These are phyloP conservation scores for Canavalia gladiata DNA, from an alignment of 306 rosid species.

Conservation along the genomic window DNA sequence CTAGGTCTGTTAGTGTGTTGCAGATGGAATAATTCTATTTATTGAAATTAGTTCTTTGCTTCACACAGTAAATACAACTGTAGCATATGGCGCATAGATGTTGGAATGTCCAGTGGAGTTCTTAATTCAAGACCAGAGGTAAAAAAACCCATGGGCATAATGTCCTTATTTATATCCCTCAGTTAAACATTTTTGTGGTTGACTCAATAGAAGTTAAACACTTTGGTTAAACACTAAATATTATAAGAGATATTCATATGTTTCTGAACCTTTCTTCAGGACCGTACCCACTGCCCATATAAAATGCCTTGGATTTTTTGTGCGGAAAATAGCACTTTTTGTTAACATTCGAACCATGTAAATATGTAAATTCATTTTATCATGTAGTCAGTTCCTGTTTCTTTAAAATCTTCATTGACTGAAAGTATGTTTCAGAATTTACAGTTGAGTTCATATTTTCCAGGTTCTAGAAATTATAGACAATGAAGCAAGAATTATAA, in stretches of 20 bases:
- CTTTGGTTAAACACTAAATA: conserved; percentile 24
- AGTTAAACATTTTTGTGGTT: neutral
- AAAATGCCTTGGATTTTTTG: conserved; percentile 13
- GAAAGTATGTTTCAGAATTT: conserved; percentile 28
- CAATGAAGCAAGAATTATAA: conserved; percentile 73
- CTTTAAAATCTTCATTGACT: conserved; percentile 7
- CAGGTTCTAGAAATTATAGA: conserved; percentile 89
- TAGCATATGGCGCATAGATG: conserved; percentile 97
- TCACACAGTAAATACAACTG: conserved; percentile 83
- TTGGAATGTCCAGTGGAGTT: conserved; percentile 99
- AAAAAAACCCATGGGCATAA: conserved; percentile 31
- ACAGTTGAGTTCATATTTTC: conserved; percentile 35
- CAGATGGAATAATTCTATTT: conserved; percentile 18
- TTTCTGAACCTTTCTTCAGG: neutral
- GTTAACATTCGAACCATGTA: neutral
- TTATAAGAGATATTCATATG: neutral
- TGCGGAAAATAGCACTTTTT: neutral
- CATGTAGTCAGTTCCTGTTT: neutral
- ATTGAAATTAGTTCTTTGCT: conserved; percentile 40
- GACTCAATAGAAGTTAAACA: neutral
- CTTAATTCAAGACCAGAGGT: conserved; percentile 97
- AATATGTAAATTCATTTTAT: conserved; percentile 21
- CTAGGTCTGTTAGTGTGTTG: conserved; percentile 3
- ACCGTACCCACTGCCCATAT: neutral
- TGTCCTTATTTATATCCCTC: conserved; percentile 20